phyloP scores from a whole-genome alignment of 257 asterid species.

The Nicotiana otophora region DNA sequence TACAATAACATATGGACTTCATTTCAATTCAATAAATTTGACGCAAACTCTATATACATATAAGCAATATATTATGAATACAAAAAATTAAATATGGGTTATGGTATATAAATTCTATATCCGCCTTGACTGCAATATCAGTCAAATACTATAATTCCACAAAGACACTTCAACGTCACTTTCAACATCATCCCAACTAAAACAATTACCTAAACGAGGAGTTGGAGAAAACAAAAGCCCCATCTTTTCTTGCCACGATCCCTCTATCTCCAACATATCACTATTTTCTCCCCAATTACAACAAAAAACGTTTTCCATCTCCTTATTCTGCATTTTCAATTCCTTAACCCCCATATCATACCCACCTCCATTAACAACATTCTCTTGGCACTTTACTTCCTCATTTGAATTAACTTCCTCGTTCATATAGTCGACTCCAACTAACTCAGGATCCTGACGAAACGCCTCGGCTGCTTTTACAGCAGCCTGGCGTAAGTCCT shows the following conservation, averaged over 20 bases:
- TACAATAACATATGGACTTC: too few species aligned
- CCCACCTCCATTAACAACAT: neutral
- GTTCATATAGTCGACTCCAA: neutral
- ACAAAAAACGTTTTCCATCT: neutral
- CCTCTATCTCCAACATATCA: slow-evolving; percentile 12
- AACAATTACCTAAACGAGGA: slow-evolving; percentile 22
- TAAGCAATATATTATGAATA: too few species aligned
- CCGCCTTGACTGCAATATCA: too few species aligned
- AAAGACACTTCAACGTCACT: slow-evolving; percentile 44
- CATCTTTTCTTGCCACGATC: slow-evolving; percentile 12
- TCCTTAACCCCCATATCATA: neutral
- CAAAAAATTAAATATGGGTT: too few species aligned
- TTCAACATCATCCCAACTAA: slow-evolving; percentile 37
- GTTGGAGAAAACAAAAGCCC: slow-evolving; percentile 64
- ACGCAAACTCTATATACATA: too few species aligned
- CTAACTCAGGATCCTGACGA: neutral
- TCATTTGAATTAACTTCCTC: neutral
- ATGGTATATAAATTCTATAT: too few species aligned
- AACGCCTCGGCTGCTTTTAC: slow-evolving; percentile 47
- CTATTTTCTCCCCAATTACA: slow-evolving; percentile 4
- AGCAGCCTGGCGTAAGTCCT: slow-evolving; percentile 49
- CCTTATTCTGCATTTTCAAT: neutral
- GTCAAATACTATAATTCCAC: neutral
- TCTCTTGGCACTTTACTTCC: slow-evolving; percentile 12
- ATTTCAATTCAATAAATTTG: too few species aligned